Conservation (phyloP, 441 rosid genomes). For the Adansonia rubrostipa region DNA sequence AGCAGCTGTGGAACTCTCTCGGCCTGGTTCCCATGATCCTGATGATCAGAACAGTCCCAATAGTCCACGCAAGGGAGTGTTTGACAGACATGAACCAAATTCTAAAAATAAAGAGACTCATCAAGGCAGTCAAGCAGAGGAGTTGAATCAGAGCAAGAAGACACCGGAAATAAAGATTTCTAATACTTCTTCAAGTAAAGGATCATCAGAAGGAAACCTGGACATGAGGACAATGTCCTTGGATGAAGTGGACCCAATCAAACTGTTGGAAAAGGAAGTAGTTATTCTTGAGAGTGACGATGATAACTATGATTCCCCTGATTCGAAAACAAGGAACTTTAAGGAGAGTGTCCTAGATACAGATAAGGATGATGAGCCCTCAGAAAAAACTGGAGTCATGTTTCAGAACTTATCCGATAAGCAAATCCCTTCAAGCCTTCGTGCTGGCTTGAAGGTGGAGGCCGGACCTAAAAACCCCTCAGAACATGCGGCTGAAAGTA, state of each 20-base stretch:
- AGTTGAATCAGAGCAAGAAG: slow-evolving; percentile 25
- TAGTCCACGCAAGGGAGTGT: slow-evolving; percentile 26
- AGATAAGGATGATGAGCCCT: neutral
- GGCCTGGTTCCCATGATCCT: slow-evolving; percentile 54
- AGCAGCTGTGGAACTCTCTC: slow-evolving; percentile 92
- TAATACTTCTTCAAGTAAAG: slow-evolving; percentile 42
- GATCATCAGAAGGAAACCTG: slow-evolving; percentile 43
- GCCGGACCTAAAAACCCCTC: slow-evolving; percentile 29
- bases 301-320: slow-evolving; percentile 34
- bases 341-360: neutral
- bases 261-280: slow-evolving; percentile 61
- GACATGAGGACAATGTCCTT: slow-evolving; percentile 41
- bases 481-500: slow-evolving; percentile 36
- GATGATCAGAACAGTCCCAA: slow-evolving; percentile 39
- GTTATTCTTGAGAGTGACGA: slow-evolving; percentile 59
- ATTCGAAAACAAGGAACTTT: slow-evolving; percentile 20
- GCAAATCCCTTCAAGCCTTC: slow-evolving; percentile 40
- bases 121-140: slow-evolving; percentile 28
- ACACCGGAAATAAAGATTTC: slow-evolving; percentile 39
- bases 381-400: neutral
- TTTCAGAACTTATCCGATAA: slow-evolving; percentile 14
- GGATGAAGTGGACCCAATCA: slow-evolving; percentile 46
- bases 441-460: slow-evolving; percentile 43
- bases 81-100: slow-evolving; percentile 24
- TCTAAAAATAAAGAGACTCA: slow-evolving; percentile 30